Conservation (phyloP, 176 grass and related monocot genomes). For the Miscanthus lutarioriparius region DNA sequence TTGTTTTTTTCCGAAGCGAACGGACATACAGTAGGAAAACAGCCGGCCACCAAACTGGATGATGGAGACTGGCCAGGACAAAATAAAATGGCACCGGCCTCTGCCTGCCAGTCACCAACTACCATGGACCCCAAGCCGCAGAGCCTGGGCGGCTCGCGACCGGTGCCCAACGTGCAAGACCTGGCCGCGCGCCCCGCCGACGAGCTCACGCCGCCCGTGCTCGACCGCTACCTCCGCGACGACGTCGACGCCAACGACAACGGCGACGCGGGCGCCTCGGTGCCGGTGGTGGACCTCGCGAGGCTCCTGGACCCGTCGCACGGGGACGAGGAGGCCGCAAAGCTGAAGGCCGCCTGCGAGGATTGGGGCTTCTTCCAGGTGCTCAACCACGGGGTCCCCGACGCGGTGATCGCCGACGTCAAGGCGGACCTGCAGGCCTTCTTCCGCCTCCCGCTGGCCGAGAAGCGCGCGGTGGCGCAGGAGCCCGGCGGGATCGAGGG, state of each 20-base stretch:
- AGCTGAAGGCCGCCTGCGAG: conserved; percentile 40
- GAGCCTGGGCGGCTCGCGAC: conserved; percentile 45
- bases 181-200: background rate
- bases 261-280: fast-evolving
- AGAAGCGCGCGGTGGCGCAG: conserved; percentile 37
- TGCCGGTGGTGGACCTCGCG: conserved; percentile 27
- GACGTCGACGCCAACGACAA: background rate
- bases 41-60: too few species aligned
- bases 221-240: conserved; percentile 33
- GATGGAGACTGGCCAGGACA: too few species aligned
- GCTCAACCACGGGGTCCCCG: conserved; percentile 43
- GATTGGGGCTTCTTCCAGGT: conserved; percentile 56
- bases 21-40: too few species aligned
- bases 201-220: conserved; percentile 26
- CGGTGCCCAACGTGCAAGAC: conserved; percentile 50
- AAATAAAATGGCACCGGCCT: too few species aligned
- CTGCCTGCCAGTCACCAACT: too few species aligned
- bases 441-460: conserved; percentile 40
- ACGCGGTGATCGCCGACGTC: conserved; percentile 20
- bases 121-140: background rate
- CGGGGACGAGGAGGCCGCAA: conserved; percentile 8
- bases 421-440: conserved; percentile 24
- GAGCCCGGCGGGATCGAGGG: conserved; percentile 37
- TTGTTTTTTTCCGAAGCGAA: too few species aligned
- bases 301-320: conserved; percentile 17